Base-by-base conservation (phyloP, 2,329 filamentous ascomycete genomes). In the Thielaviopsis euricoi region DNA sequence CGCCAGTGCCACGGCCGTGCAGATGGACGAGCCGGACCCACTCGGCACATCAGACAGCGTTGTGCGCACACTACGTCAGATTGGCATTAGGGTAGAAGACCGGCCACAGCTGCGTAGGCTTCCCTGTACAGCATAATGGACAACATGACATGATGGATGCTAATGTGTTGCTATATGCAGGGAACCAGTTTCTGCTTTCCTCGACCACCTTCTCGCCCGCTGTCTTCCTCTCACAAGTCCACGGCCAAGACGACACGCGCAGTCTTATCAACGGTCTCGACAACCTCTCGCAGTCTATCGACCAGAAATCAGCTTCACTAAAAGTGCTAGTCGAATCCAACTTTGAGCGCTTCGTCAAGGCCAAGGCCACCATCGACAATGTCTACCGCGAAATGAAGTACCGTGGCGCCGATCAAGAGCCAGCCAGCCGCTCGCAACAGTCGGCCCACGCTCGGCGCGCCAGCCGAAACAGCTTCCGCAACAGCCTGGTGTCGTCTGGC, bases 331-430 rank as follows among this genome's bases (percentile, higher is more conserved):
- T 98, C 23, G 93, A 98, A 70, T 91, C 88, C 62, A 98, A 98
- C 69, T 98, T 98, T 67, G 94, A 98, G 71, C 86, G 91, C 63
- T 98, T 98, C 73, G 93, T 98, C 58, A 86, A 89, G 62, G 93
- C 93, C 50, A 98, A 98, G 70, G 88, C 91, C 19, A 97, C 91
- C 7, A 97, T 98, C 66, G 93, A 98, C 72, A 95, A 95, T 71
- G 93, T 98, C 56, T 98, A 98, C 72, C 94, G 85, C 62, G 93
- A 98, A 70, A 98, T 98, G 93, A 95, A 81, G 76, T 90, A 75
- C 63, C 76, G 79, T 52, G 82, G 82, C 12, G 73, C 68, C 22
- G 81, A 84, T 52, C 70, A 73, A 2, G 69, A 73, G 4, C 66
- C 71, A 7, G 73, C 81, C 23, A 89, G 86, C 68, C 80, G 82